Conservation (phyloP, 306 rosid genomes). For the Citrullus colocynthis region DNA sequence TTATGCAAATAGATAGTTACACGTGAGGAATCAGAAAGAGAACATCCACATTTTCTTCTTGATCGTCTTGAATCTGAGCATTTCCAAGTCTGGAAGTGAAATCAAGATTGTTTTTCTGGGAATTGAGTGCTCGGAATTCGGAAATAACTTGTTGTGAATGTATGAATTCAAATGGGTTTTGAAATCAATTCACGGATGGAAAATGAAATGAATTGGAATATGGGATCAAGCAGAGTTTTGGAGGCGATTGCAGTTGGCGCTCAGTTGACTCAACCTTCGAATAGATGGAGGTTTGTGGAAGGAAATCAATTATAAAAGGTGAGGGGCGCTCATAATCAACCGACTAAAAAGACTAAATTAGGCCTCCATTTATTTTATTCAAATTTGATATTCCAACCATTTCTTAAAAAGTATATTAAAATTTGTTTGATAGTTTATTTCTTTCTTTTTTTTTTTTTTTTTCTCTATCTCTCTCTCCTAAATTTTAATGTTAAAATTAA, state of each 20-base stretch:
- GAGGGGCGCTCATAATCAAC: neutral
- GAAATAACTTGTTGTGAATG: neutral
- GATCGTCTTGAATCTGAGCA: slow-evolving; percentile 3
- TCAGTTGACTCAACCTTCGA: neutral
- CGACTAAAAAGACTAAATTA: neutral
- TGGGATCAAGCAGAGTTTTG: neutral
- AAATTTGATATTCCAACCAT: neutral
- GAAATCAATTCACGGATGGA: neutral
- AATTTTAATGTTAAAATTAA: neutral
- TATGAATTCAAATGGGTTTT: neutral
- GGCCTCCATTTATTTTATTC: neutral
- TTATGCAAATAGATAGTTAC: neutral
- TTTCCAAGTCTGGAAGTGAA: neutral
- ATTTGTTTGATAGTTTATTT: neutral
- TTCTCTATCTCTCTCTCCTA: neutral
- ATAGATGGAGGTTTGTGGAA: neutral
- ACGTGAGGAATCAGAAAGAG: neutral
- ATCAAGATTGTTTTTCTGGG: neutral
- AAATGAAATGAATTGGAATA: neutral
- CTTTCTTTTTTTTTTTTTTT: neutral
- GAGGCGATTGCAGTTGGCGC: neutral
- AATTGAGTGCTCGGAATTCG: neutral
- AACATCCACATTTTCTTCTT: slow-evolving; percentile 8
- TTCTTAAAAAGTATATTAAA: neutral
- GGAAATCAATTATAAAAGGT: neutral